Evolutionary conservation across 805 yeast genomes (phyloP).

Genomic region (Metschnikowia reukaufii): DNA sequence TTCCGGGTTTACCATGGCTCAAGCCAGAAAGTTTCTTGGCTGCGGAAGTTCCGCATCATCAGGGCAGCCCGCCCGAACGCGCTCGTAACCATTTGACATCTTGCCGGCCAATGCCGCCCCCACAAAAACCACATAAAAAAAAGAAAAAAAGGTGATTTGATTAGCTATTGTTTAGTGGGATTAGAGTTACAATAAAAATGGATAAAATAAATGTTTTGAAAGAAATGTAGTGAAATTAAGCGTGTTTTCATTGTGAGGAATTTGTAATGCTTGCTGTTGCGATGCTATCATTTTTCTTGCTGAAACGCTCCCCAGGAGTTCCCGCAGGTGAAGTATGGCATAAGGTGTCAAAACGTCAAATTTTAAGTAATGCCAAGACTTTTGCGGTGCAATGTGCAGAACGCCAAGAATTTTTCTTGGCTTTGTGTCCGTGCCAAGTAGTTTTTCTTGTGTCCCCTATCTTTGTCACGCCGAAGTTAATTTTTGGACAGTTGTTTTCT

Average conservation of each 20-base stretch:
- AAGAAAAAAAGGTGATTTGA: neutral
- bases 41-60: conserved; percentile 9
- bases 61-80: conserved; percentile 1
- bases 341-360: conserved; percentile 18
- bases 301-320: conserved; percentile 6
- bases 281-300: neutral
- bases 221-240: neutral
- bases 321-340: conserved; percentile 12
- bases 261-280: neutral
- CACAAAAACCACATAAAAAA: neutral
- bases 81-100: conserved; percentile 13
- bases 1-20: conserved; percentile 2
- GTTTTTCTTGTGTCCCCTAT: neutral
- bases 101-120: neutral
- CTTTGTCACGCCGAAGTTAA: neutral
- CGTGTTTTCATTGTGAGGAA: neutral
- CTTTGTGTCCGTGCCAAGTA: conserved; percentile 9
- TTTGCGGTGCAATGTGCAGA: neutral
- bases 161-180: no score
- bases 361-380: conserved; percentile 14
- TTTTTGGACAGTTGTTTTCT: no score
- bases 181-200: no score
- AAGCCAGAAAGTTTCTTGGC: conserved; percentile 11
- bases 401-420: conserved; percentile 8
- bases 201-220: no score